These are phyloP conservation scores for Ogataea philodendri DNA, from an alignment of 805 yeast species.

Conservation along the genomic window DNA sequence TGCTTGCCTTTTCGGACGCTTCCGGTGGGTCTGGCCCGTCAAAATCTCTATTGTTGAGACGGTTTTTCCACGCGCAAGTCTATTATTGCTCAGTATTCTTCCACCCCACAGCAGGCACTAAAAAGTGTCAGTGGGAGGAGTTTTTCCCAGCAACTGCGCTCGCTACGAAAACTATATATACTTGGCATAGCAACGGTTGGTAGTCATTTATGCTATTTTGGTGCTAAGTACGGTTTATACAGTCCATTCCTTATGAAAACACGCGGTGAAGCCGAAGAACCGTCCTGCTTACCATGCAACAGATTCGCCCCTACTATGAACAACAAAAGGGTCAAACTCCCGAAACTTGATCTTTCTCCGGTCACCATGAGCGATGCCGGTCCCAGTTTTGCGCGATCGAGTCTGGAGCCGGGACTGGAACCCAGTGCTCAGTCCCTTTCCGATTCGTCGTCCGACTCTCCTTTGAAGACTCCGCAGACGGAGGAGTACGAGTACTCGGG, in stretches of 20 bases:
- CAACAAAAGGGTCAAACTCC: slow-evolving; percentile 6
- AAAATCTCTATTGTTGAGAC: too few species aligned
- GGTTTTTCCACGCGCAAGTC: too few species aligned
- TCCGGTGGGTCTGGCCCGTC: too few species aligned
- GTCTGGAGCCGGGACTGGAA: neutral
- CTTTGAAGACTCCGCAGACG: slow-evolving; percentile 13
- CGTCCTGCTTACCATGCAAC: slow-evolving; percentile 1
- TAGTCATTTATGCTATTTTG: too few species aligned
- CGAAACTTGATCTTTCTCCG: slow-evolving; percentile 1
- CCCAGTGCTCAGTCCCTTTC: slow-evolving; percentile 9
- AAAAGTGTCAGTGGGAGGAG: too few species aligned
- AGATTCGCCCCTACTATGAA: neutral
- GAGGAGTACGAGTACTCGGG: neutral
- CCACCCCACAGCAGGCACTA: too few species aligned
- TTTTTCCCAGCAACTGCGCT: too few species aligned
- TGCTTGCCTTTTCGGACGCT: too few species aligned
- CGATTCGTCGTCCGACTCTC: slow-evolving; percentile 11
- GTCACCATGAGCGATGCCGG: neutral
- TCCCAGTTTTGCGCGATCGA: neutral
- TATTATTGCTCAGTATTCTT: too few species aligned
- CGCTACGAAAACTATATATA: too few species aligned
- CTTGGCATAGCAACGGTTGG: too few species aligned
- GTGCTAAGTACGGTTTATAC: too few species aligned
- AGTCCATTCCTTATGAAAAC: slow-evolving; percentile 3
- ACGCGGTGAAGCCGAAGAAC: neutral